These are phyloP conservation scores for Agaricus subrufescens DNA, from an alignment of 768 basidiomycete species.

Conservation along the genomic window DNA sequence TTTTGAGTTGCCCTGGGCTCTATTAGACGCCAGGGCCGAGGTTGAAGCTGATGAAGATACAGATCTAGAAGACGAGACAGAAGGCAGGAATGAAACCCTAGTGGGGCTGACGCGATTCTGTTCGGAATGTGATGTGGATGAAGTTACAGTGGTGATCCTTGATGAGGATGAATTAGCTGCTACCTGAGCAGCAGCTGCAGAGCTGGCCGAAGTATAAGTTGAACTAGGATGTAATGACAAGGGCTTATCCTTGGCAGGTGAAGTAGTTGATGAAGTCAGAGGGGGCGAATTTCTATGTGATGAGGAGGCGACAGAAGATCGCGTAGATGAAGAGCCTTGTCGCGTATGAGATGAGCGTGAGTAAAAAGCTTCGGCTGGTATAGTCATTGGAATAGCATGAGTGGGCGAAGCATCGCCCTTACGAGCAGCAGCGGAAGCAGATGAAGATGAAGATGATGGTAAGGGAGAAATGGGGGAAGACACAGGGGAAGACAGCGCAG, in stretches of 20 bases:
- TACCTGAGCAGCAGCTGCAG: slow-evolving; percentile 7
- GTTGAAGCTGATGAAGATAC: not conserved
- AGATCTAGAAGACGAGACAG: not conserved
- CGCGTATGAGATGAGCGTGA: slow-evolving; percentile 2
- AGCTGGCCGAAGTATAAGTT: slow-evolving; percentile 7
- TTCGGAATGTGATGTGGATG: not conserved
- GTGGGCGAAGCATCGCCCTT: not conserved
- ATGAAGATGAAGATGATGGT: not conserved
- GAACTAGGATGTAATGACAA: not conserved
- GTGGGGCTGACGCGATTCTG: slow-evolving; percentile 7
- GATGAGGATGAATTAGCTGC: slow-evolving; percentile 1
- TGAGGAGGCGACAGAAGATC: not conserved
- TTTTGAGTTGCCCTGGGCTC: not conserved
- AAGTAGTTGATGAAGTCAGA: not conserved
- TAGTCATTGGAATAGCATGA: slow-evolving; percentile 4
- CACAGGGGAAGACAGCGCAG: not conserved
- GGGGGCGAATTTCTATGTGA: slow-evolving; percentile 3
- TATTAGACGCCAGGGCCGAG: not conserved
- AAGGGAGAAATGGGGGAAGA: not conserved
- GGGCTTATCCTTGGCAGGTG: not conserved
- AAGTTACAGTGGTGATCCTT: too few species aligned
- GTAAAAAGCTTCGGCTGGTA: slow-evolving; percentile 10
- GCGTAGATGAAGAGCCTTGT: not conserved
- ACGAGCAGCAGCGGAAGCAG: slow-evolving; percentile 3
- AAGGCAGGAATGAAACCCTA: not conserved